Evolutionary conservation across 2,329 filamentous ascomycete species (phyloP).

Genomic region (Akanthomyces dipterigenus): DNA sequence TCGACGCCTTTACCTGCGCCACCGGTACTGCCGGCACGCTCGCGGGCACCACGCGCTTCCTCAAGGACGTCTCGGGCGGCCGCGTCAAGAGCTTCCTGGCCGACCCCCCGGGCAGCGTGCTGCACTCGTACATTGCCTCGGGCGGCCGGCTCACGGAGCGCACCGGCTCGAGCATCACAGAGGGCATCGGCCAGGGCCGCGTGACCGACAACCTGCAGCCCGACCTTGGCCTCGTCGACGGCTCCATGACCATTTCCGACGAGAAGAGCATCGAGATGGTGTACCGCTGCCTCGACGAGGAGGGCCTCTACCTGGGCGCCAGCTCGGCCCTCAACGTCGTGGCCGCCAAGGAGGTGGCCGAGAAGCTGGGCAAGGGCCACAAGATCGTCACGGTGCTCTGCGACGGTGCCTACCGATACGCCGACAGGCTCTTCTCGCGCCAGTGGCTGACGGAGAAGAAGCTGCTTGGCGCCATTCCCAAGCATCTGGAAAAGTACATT

Average conservation of each 20-base stretch:
- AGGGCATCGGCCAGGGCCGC: constrained; percentile 94
- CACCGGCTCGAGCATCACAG: constrained; percentile 82
- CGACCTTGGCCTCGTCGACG: constrained; percentile 79
- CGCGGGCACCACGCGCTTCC: constrained; percentile 78
- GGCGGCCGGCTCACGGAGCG: constrained; percentile 80
- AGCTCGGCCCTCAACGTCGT: constrained; percentile 93
- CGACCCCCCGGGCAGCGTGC: constrained; percentile 86
- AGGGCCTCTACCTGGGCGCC: constrained; percentile 90
- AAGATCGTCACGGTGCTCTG: constrained; percentile 92
- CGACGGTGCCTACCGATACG: constrained; percentile 96
- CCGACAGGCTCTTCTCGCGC: constrained; percentile 83
- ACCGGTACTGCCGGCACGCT: constrained; percentile 91
- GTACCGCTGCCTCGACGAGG: constrained; percentile 90
- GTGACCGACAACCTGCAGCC: constrained; percentile 90
- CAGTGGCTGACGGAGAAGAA: constrained; percentile 89
- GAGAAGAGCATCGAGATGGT: constrained; percentile 98
- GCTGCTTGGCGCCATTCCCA: constrained; percentile 71
- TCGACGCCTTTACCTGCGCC: constrained; percentile 93
- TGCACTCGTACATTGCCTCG: constrained; percentile 85
- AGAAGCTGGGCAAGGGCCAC: constrained; percentile 80
- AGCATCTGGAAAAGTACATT: constrained; percentile 87
- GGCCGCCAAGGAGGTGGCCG: constrained; percentile 86
- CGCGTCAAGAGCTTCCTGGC: constrained; percentile 82
- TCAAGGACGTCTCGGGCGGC: constrained; percentile 76
- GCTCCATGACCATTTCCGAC: constrained; percentile 75